Evolutionary conservation across 805 yeast species (phyloP), one percentile per base, ranked within the genome.

Genomic region (Schwanniomyces yamadae): DNA sequence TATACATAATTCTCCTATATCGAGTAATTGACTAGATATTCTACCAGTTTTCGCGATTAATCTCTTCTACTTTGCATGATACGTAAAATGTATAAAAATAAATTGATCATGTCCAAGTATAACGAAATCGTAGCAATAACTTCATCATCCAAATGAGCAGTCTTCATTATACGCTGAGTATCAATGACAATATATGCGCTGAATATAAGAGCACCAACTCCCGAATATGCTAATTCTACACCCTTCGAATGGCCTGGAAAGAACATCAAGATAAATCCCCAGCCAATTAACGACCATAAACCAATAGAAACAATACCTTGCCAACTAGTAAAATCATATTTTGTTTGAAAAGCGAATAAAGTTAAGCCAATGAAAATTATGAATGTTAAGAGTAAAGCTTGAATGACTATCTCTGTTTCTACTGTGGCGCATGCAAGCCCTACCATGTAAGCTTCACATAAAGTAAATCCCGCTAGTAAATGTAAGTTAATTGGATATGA

Each of bases 51-150:
- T 5, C 4, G 17, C 16, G 2, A 17, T 33, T 46, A 46, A 34
- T 47, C 49, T 20, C 45, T 40, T 24, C 46, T 39, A 33, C 50
- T 50, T 15, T 69, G 63, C 47, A 86, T 62, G 26, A 87, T 73
- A 43, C 95, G 70, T 55, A 88, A 71, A 41, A 89, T 80, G 60
- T 77, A 79, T 45, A 88, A 57, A 66, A 88, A 89, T 61, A 88
- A 70, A 61, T 88, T 88, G 61, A 89, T 69, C 31, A 87, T 76
- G 56, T 88, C 96, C 68, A 88, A 71, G 57, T 89, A 88, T 43
- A 89, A 71, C 47, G 77, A 65, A 54, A 89, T 78, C 11, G 91
- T 78, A 34, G 95, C 91, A 25, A 78, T 73, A n/a, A 88, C 74
- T 52, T 86, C 95, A 48, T 89, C 95, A 48, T 88, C 96, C 28